Percentiles rank a stretch among this genome's conserved stretches.
phyloP scores from a whole-genome alignment of 2,329 filamentous ascomycete species.

The Colletotrichum sp. region DNA sequence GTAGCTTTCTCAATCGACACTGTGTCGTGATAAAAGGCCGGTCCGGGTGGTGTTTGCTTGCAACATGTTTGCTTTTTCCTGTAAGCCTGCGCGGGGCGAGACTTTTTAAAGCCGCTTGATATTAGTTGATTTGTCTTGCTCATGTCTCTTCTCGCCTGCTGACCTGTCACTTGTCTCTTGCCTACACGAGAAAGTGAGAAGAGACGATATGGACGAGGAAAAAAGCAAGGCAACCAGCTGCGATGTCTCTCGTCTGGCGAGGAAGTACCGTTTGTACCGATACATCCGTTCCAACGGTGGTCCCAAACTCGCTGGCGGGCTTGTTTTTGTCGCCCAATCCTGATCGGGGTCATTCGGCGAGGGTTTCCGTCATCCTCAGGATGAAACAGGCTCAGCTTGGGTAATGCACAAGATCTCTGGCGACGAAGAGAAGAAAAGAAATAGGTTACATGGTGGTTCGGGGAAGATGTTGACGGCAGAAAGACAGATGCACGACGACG shows the following conservation, averaged over 20 bases:
- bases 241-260: neutral
- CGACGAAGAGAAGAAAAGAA: constrained; percentile 1
- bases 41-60: neutral
- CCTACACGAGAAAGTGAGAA: constrained; percentile 7
- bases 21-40: neutral
- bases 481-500: neutral
- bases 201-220: neutral
- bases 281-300: neutral
- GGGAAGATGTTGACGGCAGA: neutral
- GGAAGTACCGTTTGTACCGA: constrained; percentile 1
- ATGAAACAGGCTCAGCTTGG: neutral
- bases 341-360: constrained; percentile 3
- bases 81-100: neutral
- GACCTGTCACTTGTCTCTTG: constrained; percentile 13
- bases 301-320: neutral
- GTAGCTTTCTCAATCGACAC: neutral
- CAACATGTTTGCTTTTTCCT: constrained; percentile 11
- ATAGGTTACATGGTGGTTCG: neutral
- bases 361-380: neutral
- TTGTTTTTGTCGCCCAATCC: neutral
- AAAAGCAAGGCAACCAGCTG: neutral
- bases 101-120: neutral
- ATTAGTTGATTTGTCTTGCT: constrained; percentile 10
- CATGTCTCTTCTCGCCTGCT: neutral
- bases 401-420: neutral